phyloP scores from a whole-genome alignment of 345 rosid species.

The Arabidopsis thaliana region DNA sequence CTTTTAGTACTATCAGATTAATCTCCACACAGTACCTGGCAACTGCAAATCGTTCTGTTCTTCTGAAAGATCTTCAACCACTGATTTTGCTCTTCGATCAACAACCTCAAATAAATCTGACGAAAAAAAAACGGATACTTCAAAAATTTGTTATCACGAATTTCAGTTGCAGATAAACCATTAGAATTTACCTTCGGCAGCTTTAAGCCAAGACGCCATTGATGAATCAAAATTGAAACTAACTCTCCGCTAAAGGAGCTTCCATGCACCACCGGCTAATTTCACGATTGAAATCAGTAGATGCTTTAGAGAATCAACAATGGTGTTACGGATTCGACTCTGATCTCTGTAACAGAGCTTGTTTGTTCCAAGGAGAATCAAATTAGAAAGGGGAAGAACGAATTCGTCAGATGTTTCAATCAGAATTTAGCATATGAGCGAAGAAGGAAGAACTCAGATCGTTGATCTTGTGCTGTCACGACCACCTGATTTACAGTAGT shows the following conservation, averaged over 20 bases:
- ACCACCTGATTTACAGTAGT: constrained; percentile 36
- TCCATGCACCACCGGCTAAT: constrained; percentile 50
- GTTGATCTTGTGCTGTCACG: constrained; percentile 33
- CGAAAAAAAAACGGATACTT: not conserved
- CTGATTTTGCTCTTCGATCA: constrained; percentile 96
- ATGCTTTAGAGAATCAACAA: constrained; percentile 3
- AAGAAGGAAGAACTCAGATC: constrained; percentile 46
- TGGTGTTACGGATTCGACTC: not conserved
- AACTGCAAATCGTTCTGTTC: constrained; percentile 68
- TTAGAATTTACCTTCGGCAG: constrained; percentile 84
- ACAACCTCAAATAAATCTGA: constrained; percentile 94
- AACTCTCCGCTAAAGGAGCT: constrained; percentile 46
- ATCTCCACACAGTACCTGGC: constrained; percentile 53
- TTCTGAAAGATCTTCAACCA: constrained; percentile 80
- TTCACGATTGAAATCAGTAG: constrained; percentile 30
- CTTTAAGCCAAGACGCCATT: constrained; percentile 99
- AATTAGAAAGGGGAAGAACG: constrained; percentile 9
- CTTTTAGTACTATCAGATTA: constrained; percentile 7
- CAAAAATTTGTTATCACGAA: not conserved
- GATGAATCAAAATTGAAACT: constrained; percentile 33
- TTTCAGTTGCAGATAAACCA: constrained; percentile 10
- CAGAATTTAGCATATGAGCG: constrained; percentile 16
- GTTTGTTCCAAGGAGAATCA: not conserved
- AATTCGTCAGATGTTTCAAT: constrained; percentile 29
- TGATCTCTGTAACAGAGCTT: constrained; percentile 14